These are phyloP conservation scores for Blastobotrys parvus DNA, from an alignment of 805 yeast species.

Conservation along the genomic window DNA sequence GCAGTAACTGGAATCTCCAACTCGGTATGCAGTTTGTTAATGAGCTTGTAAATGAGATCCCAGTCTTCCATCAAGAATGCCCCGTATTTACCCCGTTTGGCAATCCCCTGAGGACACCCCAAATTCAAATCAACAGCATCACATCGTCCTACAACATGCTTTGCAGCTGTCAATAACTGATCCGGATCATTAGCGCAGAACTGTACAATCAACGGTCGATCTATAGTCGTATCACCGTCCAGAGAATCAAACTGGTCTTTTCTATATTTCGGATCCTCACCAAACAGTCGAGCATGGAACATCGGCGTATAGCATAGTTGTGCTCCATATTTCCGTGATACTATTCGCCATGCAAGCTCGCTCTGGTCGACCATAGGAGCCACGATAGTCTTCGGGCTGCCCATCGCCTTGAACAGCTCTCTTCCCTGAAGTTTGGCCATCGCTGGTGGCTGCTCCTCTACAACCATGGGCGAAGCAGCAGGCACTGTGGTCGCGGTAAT, in stretches of 20 bases:
- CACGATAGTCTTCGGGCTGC: slow-evolving; percentile 72
- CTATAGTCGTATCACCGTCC: slow-evolving; percentile 65
- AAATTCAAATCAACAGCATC: slow-evolving; percentile 94
- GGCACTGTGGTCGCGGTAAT: no score
- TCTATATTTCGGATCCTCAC: slow-evolving; percentile 75
- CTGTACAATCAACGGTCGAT: slow-evolving; percentile 86
- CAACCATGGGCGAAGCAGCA: no score
- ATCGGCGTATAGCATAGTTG: slow-evolving; percentile 92
- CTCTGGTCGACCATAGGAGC: slow-evolving; percentile 99
- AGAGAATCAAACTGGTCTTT: slow-evolving; percentile 51
- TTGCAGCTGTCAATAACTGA: slow-evolving; percentile 71
- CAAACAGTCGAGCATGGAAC: slow-evolving; percentile 89
- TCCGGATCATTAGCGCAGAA: slow-evolving; percentile 97
- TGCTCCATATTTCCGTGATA: slow-evolving; percentile 85
- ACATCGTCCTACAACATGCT: slow-evolving; percentile 68
- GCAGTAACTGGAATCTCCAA: slow-evolving; percentile 88
- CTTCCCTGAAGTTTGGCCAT: slow-evolving; percentile 46
- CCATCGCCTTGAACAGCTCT: slow-evolving; percentile 58
- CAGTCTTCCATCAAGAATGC: slow-evolving; percentile 96
- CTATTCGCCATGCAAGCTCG: slow-evolving; percentile 89
- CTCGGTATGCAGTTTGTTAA: slow-evolving; percentile 63
- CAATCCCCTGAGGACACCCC: slow-evolving; percentile 99
- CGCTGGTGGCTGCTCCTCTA: neutral
- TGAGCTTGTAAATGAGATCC: slow-evolving; percentile 67
- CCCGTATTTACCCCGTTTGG: slow-evolving; percentile 90